phyloP scores from a whole-genome alignment of 352 stramenopile genomes.

The Phytophthora citricola region DNA sequence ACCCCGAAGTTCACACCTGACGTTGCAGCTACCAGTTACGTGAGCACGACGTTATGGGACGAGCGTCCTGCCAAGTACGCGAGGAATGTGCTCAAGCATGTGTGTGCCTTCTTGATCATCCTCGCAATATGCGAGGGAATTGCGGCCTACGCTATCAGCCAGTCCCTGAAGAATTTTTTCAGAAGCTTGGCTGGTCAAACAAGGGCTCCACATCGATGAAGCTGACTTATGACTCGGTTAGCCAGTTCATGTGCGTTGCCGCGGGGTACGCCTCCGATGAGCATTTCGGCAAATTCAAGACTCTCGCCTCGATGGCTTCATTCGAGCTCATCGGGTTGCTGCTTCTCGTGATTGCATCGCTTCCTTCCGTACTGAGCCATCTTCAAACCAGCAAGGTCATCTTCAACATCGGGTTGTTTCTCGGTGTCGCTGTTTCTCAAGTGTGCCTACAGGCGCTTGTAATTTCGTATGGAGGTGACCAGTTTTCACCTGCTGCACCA shows the following conservation, averaged over 20 bases:
- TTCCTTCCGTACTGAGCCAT: conserved; percentile 43
- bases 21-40: conserved; percentile 10
- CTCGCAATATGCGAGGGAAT: conserved; percentile 51
- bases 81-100: conserved; percentile 53
- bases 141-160: conserved; percentile 59
- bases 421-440: conserved; percentile 52
- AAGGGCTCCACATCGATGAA: conserved; percentile 64
- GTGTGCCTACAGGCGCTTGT: conserved; percentile 62
- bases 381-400: conserved; percentile 39
- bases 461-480: conserved; percentile 65
- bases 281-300: conserved; percentile 51
- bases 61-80: conserved; percentile 49
- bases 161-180: conserved; percentile 71
- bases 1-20: conserved; percentile 19
- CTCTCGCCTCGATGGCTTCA: conserved; percentile 22
- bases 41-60: conserved; percentile 47
- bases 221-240: conserved; percentile 65
- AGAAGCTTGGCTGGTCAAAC: conserved; percentile 59
- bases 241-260: conserved; percentile 62
- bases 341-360: conserved; percentile 48
- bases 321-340: conserved; percentile 54
- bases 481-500: conserved; percentile 55
- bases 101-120: conserved; percentile 62
- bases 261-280: conserved; percentile 66
- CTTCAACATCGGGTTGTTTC: conserved; percentile 62